A percentile compares a stretch with the other conserved stretches of the same genome.
Conservation (phyloP, 108 stramenopile genomes). For the Fragilariopsis cylindrus region DNA sequence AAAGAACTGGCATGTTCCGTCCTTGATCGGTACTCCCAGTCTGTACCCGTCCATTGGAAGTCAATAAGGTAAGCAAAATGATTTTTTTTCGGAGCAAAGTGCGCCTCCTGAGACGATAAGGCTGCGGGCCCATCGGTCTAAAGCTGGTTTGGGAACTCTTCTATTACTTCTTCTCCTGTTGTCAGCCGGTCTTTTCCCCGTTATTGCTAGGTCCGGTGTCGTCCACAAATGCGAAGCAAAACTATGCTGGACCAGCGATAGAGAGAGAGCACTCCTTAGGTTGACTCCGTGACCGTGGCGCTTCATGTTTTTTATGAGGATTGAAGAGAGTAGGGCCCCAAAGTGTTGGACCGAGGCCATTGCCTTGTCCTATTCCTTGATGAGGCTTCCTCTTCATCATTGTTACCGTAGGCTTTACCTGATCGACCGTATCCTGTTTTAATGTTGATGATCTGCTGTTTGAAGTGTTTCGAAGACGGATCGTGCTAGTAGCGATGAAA, state of each 20-base stretch:
- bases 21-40: background rate
- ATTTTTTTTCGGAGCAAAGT: conserved; percentile 1
- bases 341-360: background rate
- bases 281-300: conserved; percentile 7
- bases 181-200: no score
- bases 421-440: conserved; percentile 1
- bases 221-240: conserved; percentile 18
- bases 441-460: conserved; percentile 2
- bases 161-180: background rate
- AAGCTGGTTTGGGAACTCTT: background rate
- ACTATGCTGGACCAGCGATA: background rate
- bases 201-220: background rate
- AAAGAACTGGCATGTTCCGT: background rate
- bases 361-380: conserved; percentile 13
- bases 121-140: conserved; percentile 3
- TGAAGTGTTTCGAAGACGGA: conserved; percentile 1
- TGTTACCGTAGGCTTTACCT: background rate
- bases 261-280: background rate
- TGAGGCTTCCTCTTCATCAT: background rate
- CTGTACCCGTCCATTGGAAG: conserved; percentile 6
- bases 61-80: conserved; percentile 16
- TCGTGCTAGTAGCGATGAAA: background rate
- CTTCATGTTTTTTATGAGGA: conserved; percentile 5
- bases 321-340: background rate
- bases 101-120: background rate